Conservation (phyloP, 768 basidiomycete genomes). For the Flagelloscypha sp. region DNA sequence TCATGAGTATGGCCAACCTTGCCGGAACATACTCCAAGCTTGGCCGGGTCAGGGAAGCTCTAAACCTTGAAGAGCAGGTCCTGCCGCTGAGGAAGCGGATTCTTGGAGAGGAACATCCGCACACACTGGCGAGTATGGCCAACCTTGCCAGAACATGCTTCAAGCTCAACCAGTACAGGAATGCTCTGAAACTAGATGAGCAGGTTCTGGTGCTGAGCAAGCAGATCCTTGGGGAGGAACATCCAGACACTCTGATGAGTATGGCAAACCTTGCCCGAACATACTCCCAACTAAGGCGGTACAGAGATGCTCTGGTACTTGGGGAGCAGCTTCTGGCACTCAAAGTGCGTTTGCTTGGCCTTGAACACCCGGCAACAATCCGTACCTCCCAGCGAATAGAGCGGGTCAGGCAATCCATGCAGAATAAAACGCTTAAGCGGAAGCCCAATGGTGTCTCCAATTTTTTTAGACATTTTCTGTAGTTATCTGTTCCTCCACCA, state of each 20-base stretch:
- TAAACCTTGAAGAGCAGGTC: conserved; percentile 1
- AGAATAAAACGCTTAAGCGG: too few species aligned
- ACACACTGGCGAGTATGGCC: conserved; percentile 4
- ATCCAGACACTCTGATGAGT: conserved; percentile 5
- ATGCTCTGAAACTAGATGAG: conserved; percentile 3
- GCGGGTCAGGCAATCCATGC: too few species aligned
- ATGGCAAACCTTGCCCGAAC: conserved; percentile 10
- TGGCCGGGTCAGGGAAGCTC: conserved; percentile 3
- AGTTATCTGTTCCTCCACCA: too few species aligned
- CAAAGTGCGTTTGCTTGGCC: too few species aligned
- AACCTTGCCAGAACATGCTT: conserved; percentile 8
- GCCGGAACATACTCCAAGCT: conserved; percentile 6
- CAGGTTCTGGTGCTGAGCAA: neutral
- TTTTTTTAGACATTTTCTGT: too few species aligned
- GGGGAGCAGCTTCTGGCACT: too few species aligned
- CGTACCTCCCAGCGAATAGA: too few species aligned
- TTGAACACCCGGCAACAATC: too few species aligned
- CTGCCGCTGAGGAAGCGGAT: neutral
- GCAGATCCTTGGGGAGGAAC: conserved; percentile 5
- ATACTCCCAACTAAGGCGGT: too few species aligned
- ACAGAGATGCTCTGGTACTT: too few species aligned
- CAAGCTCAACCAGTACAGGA: conserved; percentile 1
- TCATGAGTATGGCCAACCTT: conserved; percentile 5
- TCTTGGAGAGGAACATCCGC: conserved; percentile 6
- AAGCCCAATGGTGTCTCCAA: too few species aligned